Evolutionary conservation across 345 rosid genomes (phyloP).

Genomic region (Linum lewisii): DNA sequence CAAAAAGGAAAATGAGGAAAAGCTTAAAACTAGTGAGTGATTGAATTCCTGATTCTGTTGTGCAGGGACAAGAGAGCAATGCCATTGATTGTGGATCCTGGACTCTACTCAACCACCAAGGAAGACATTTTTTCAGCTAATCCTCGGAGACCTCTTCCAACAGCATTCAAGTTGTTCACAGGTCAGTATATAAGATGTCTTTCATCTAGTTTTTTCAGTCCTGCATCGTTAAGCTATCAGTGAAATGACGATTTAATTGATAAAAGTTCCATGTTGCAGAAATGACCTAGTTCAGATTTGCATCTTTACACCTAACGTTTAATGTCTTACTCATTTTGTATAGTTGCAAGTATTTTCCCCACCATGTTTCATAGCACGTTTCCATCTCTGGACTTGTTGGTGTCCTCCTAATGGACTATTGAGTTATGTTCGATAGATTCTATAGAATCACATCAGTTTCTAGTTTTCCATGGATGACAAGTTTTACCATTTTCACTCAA

Average conservation of each 20-base stretch:
- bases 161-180: slow-evolving; percentile 80
- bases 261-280: neutral
- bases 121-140: slow-evolving; percentile 70
- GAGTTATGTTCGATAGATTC: neutral
- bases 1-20: neutral
- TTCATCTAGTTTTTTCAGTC: neutral
- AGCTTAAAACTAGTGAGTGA: slow-evolving; percentile 9
- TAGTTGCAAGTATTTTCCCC: neutral
- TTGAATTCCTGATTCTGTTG: slow-evolving; percentile 7
- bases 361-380: neutral
- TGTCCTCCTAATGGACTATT: too few species aligned
- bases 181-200: slow-evolving; percentile 38
- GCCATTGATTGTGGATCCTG: slow-evolving; percentile 96
- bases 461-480: neutral
- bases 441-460: neutral
- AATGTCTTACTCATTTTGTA: neutral
- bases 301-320: neutral
- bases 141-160: slow-evolving; percentile 71
- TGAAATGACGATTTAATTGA: neutral
- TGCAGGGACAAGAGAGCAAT: slow-evolving; percentile 87
- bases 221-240: neutral
- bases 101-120: slow-evolving; percentile 65
- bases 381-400: too few species aligned
- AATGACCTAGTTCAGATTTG: neutral
- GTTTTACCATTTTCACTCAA: neutral